Conservation (phyloP, 768 basidiomycete species). For the Kwoniella sp. region DNA sequence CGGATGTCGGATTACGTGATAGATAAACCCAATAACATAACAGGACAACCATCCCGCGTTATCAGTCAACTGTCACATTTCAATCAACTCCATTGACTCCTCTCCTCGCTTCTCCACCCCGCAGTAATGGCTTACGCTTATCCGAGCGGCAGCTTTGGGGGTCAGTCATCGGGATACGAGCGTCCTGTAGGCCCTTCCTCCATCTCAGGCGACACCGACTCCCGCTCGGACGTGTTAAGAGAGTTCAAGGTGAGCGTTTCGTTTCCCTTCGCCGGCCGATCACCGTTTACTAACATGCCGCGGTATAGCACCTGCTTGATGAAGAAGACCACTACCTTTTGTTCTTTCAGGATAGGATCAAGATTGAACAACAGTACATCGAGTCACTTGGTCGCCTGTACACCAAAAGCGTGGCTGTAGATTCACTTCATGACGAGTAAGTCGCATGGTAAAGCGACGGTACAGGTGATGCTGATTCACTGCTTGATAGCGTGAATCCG, state of each 20-base stretch:
- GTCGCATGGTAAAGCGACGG: slow-evolving; percentile 1
- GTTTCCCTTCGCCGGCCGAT: background rate
- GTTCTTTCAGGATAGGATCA: slow-evolving; percentile 74
- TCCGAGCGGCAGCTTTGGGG: slow-evolving; percentile 15
- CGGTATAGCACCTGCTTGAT: slow-evolving; percentile 34
- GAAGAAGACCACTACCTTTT: slow-evolving; percentile 66
- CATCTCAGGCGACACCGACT: slow-evolving; percentile 17
- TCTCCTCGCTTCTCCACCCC: background rate
- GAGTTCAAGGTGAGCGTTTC: slow-evolving; percentile 37
- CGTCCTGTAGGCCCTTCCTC: slow-evolving; percentile 1
- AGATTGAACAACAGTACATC: slow-evolving; percentile 78
- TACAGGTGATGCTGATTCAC: background rate
- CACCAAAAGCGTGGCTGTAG: slow-evolving; percentile 65
- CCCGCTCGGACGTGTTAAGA: slow-evolving; percentile 27
- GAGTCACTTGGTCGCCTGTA: slow-evolving; percentile 70
- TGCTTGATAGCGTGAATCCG: background rate
- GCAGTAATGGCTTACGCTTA: slow-evolving; percentile 41
- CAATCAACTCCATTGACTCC: no score
- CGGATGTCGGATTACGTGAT: no score
- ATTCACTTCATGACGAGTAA: slow-evolving; percentile 63
- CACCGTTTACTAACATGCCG: background rate
- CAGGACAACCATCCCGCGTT: no score
- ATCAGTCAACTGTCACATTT: no score
- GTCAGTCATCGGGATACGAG: slow-evolving; percentile 2
- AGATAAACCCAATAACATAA: no score